These are phyloP conservation scores for Scheffersomyces spartinae DNA, from an alignment of 805 yeast genomes.

Conservation along the genomic window DNA sequence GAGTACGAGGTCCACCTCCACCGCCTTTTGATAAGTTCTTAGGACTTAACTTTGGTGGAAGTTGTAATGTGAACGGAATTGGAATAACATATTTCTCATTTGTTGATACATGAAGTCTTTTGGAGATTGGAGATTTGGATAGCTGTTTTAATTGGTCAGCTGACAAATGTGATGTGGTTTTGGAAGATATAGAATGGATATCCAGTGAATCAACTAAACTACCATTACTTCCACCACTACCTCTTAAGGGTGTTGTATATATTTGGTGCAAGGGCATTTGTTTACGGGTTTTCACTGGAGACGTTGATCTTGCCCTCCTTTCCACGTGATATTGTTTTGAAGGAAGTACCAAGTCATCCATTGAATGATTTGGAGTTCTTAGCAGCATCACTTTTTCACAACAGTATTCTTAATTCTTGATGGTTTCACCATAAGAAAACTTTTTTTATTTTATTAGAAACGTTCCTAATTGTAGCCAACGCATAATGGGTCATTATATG, in stretches of 20 bases:
- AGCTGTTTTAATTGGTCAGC: slow-evolving; percentile 15
- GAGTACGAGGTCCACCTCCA: slow-evolving; percentile 6
- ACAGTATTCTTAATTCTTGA: too few species aligned
- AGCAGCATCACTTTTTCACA: too few species aligned
- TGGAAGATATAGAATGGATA: slow-evolving; percentile 13
- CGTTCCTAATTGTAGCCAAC: too few species aligned
- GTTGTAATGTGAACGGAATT: slow-evolving; percentile 27
- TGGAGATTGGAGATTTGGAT: slow-evolving; percentile 24
- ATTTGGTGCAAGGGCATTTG: too few species aligned
- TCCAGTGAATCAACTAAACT: slow-evolving; percentile 7
- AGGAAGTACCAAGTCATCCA: slow-evolving; percentile 6
- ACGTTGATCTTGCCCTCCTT: slow-evolving; percentile 21
- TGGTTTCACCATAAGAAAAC: too few species aligned
- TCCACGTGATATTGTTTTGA: slow-evolving; percentile 5
- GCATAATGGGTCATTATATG: too few species aligned
- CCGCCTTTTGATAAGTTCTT: slow-evolving; percentile 8
- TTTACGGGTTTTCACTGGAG: slow-evolving; percentile 22
- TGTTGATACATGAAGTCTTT: slow-evolving; percentile 21
- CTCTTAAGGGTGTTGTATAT: too few species aligned
- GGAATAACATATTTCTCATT: slow-evolving; percentile 24
- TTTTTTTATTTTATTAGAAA: too few species aligned
- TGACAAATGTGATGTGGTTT: slow-evolving; percentile 8
- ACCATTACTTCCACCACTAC: slow-evolving; percentile 6
- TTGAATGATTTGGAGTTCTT: slow-evolving; percentile 1
- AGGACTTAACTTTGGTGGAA: slow-evolving; percentile 30